Evolutionary conservation across 208 protist species (phyloP), one percentile per base, ranked within the genome.

Genomic region (Crithidia sp.): DNA sequence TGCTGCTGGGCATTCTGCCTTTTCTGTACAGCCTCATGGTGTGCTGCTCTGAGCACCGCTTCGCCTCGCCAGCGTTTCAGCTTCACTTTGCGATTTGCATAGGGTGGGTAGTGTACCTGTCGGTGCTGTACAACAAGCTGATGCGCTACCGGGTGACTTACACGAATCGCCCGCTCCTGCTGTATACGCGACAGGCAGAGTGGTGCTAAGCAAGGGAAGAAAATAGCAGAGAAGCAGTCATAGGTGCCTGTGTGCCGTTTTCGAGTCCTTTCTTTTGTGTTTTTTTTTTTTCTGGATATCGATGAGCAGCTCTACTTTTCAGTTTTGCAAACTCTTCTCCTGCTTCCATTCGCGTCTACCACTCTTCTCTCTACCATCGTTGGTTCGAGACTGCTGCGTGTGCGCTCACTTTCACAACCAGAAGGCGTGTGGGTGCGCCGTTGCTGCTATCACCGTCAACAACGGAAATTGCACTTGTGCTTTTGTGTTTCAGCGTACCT

Each of bases 101-200:
- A 7, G 67, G 74, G 3, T 92, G 86, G 86, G 36, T 72, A 3
- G 16, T 81, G 5, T 92, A 91, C 66, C 43, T 95, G 12, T 63
- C 53, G 4, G 44, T 84, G 14, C 53, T 89, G 44, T 67, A 76
- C 17, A 82, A 58, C 45, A 82, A 85, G 39, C 76, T 90, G 60
- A 79, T 71, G 62, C 76, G 83, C 40, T 87, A 90, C 47, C 76
- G 82, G 16, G 77, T 79, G 37, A 89, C 82, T 3, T 92, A 90
- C 63, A 94, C 91, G 7, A 96, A 94, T 54, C 78, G 81, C 28
- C 83, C 88, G 41, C 60, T 96, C 1, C 77, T 95, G 4, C 45
- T 82, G 13, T 80, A 74, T 55, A 74, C 68, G 7, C 75, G 75
- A 6, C 63, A 74, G 53, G 63, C 54, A 70, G 76, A 81, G 10